A percentile compares a stretch with the other conserved stretches of the same genome.
These are phyloP conservation scores for Vitis hybrid DNA, from an alignment of 177 flowering plant genomes.

Conservation along the genomic window DNA sequence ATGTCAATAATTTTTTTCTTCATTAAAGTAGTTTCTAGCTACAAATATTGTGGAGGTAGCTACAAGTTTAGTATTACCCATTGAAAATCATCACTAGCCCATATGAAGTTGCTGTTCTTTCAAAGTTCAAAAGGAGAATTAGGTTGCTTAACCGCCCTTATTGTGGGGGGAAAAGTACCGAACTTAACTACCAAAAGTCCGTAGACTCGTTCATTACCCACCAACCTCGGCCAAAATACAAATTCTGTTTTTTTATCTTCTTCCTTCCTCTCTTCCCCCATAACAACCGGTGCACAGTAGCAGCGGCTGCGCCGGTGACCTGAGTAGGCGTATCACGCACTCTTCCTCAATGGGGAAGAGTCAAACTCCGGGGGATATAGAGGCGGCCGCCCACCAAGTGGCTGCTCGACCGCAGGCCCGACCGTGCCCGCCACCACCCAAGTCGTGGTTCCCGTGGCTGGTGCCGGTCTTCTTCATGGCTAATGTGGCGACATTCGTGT, in stretches of 20 bases:
- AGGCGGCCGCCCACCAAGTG: slow-evolving; percentile 2
- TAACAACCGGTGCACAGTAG: not conserved
- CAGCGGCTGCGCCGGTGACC: not conserved
- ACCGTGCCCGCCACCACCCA: slow-evolving; percentile 6
- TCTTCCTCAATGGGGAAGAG: slow-evolving; percentile 3
- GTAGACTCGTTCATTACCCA: slow-evolving; percentile 10
- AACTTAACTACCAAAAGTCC: slow-evolving; percentile 12
- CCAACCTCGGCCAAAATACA: not conserved
- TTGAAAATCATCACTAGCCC: not conserved
- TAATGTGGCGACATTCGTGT: slow-evolving; percentile 15
- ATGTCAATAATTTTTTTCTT: too few species aligned
- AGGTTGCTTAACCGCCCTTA: not conserved
- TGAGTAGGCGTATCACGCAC: not conserved
- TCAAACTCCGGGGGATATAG: slow-evolving; percentile 4
- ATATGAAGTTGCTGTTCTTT: too few species aligned
- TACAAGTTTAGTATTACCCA: not conserved
- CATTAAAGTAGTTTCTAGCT: too few species aligned
- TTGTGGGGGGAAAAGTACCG: slow-evolving; percentile 5
- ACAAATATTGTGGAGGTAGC: not conserved
- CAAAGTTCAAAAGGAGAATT: not conserved
- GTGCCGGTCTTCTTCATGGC: slow-evolving; percentile 18
- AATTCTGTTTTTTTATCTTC: not conserved
- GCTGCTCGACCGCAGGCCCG: slow-evolving; percentile 5
- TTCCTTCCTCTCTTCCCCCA: not conserved
- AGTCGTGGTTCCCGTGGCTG: slow-evolving; percentile 26